Base-by-base conservation (phyloP, 2,329 filamentous ascomycete species). In the Talaromyces sp. region DNA sequence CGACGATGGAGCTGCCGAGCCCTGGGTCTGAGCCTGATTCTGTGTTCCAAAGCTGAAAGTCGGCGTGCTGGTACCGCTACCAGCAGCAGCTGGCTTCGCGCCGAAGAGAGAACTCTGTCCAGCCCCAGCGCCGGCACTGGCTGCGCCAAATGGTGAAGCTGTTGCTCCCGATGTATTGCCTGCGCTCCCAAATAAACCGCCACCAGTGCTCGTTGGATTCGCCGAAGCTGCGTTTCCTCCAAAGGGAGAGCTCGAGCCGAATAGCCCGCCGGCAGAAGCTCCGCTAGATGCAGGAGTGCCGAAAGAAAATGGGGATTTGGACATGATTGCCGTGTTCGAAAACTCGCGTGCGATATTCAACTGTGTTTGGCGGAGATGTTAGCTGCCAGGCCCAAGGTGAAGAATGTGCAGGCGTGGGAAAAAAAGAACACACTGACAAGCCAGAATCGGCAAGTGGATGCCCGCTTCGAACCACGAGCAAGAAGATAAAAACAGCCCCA, bases 151-250 rank as follows among this genome's bases (percentile, higher is more conserved):
- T 44, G 75, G 67, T 28, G 73, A 63, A 42, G 74, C 68, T 58
- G 66, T 36, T 69, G 61, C 70, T 70, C 65, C 68, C 19, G 74
- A 65, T 53, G 74, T 66, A 67, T 71, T 42, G 25, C 60, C 60
- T 67, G 72, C 68, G 67, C 74, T 77, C 59, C 78, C 78, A 68
- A 80, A 80, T 39, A 80, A 70, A 55, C 71, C 67, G 61, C 72
- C 71, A 44, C 69, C 69, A 36, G 58, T 61, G 25, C 60, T 68
- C 70, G 53, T 73, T 64, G 63, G n/a, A 25, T 61, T 68, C 70
- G 53, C 72, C 65, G 63, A 19, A 66, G 57, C 65, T 71, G 68
- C 66, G 58, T 70, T 72, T 62, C 67, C 68, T 32, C 72, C 74
- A 60, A 75, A 75, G 9, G 66, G 57, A 57, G 66, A 70, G 59